Conservation (phyloP, 2,329 filamentous ascomycete genomes). For the Zymoseptoria passerinii region DNA sequence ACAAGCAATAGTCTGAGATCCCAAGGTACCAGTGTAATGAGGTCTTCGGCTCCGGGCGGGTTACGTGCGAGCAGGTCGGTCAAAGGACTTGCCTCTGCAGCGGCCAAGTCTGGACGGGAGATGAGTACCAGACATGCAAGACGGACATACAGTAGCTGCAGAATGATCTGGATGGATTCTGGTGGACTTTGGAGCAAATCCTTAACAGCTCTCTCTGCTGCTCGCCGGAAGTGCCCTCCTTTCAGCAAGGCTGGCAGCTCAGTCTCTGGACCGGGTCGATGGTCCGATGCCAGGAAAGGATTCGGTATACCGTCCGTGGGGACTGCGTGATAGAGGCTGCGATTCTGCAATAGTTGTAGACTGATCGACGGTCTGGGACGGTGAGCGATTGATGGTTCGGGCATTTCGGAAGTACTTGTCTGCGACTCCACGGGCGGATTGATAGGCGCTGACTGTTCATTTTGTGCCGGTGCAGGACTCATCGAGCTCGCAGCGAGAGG, state of each 20-base stretch:
- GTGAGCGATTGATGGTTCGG: not conserved
- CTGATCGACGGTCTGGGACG: slow-evolving; percentile 44
- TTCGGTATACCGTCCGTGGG: slow-evolving; percentile 52
- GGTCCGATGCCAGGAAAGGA: slow-evolving; percentile 61
- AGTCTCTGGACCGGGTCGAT: slow-evolving; percentile 55
- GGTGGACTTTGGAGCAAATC: slow-evolving; percentile 40
- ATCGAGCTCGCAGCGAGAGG: slow-evolving; percentile 15
- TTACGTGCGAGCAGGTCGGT: slow-evolving; percentile 43
- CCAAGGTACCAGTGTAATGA: slow-evolving; percentile 72
- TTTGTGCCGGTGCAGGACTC: not conserved
- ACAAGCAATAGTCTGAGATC: slow-evolving; percentile 74
- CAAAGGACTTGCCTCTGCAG: slow-evolving; percentile 55
- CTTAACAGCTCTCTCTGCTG: slow-evolving; percentile 35
- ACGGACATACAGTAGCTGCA: slow-evolving; percentile 70
- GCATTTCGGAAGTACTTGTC: not conserved
- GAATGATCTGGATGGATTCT: slow-evolving; percentile 57
- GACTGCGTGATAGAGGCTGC: slow-evolving; percentile 76
- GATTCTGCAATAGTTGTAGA: slow-evolving; percentile 70
- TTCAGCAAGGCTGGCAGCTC: slow-evolving; percentile 61
- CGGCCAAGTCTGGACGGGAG: slow-evolving; percentile 50
- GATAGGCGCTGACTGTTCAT: not conserved
- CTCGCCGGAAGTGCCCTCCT: slow-evolving; percentile 65
- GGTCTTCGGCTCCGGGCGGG: slow-evolving; percentile 44
- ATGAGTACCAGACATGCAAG: slow-evolving; percentile 75
- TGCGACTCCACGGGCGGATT: not conserved